Percentiles rank a stretch among this genome's conserved stretches.
phyloP scores from a whole-genome alignment of 768 basidiomycete species.

The Lactarius evosmus region DNA sequence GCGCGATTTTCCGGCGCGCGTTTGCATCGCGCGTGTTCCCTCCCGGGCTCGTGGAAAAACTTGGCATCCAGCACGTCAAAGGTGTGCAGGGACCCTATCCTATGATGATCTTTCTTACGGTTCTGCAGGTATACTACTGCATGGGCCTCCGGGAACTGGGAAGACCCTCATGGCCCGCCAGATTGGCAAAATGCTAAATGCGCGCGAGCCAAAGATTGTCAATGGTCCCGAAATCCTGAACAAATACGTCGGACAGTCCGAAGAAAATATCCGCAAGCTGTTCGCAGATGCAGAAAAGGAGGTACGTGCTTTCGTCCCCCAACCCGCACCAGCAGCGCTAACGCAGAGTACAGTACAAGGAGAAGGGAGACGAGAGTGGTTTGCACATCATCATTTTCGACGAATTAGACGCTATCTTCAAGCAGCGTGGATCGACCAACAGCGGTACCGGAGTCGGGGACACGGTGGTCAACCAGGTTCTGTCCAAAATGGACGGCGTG shows the following conservation, averaged over 20 bases:
- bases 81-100: constrained; percentile 46
- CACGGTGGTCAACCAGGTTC: constrained; percentile 95
- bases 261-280: constrained; percentile 96
- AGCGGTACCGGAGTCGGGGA: constrained; percentile 97
- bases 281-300: constrained; percentile 99
- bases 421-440: constrained; percentile 91
- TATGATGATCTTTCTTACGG: neutral
- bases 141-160: constrained; percentile 96
- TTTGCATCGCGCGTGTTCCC: constrained; percentile 99
- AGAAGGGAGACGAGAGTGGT: constrained; percentile 94
- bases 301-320: constrained; percentile 41
- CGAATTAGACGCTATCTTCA: constrained; percentile 97
- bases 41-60: constrained; percentile 91
- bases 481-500: constrained; percentile 99
- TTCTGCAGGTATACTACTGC: constrained; percentile 77
- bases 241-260: constrained; percentile 95
- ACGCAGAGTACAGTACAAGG: constrained; percentile 71
- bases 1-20: constrained; percentile 95
- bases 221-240: constrained; percentile 97
- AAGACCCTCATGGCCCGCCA: constrained; percentile 98
- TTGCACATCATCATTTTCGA: constrained; percentile 99
- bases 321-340: neutral
- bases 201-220: constrained; percentile 95
- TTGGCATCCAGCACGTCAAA: constrained; percentile 98
- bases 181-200: constrained; percentile 99